Evolutionary conservation across 371 early-diverging fungal species (phyloP).

Genomic region (Coemansia sp.): DNA sequence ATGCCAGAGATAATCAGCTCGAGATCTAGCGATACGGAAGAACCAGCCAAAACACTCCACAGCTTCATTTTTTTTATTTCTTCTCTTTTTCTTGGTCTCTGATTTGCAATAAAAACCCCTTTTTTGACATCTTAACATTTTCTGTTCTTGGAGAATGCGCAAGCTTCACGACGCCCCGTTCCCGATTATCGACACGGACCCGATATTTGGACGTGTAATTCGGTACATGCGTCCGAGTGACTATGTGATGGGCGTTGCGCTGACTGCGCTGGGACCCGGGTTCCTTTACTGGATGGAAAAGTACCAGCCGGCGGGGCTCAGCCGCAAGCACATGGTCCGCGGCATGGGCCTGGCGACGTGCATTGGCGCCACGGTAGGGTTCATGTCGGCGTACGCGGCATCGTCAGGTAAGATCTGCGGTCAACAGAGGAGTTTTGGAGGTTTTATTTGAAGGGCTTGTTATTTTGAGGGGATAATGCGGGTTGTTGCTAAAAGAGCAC

Average conservation of each 20-base stretch:
- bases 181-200: conserved; percentile 54
- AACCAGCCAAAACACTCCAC: no score
- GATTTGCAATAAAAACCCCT: no score
- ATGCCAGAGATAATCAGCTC: neutral
- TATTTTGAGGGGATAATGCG: no score
- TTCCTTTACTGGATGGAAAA: conserved; percentile 63
- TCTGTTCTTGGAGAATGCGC: conserved; percentile 4
- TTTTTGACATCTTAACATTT: neutral
- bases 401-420: conserved; percentile 4
- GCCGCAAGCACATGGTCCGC: conserved; percentile 18
- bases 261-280: conserved; percentile 74
- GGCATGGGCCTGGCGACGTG: conserved; percentile 38
- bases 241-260: conserved; percentile 68
- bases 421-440: neutral
- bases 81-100: neutral
- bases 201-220: conserved; percentile 80
- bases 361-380: conserved; percentile 29
- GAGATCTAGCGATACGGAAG: neutral
- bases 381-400: conserved; percentile 35
- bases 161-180: conserved; percentile 39
- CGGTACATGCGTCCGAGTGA: conserved; percentile 87
- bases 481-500: no score
- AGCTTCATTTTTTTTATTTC: neutral
- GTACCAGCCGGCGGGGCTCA: conserved; percentile 47
- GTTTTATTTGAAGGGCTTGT: neutral